These are phyloP conservation scores for Antitrichia curtipendula DNA, from an alignment of 225 moss, liverwort and hornwort genomes.

Conservation along the genomic window DNA sequence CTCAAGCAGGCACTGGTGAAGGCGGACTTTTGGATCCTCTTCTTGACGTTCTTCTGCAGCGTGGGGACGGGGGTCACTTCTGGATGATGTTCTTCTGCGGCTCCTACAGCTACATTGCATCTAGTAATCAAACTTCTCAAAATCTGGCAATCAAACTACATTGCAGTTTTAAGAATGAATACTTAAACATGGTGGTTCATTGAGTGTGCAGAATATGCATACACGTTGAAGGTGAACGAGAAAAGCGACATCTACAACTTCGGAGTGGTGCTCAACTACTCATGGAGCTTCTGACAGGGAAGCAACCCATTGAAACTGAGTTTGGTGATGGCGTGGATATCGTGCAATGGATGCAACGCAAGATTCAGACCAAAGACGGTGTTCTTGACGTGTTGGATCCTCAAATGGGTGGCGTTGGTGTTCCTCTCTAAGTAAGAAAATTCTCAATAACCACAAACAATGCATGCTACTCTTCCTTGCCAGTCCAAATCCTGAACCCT, in stretches of 20 bases:
- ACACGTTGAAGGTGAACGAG: slow-evolving; percentile 91
- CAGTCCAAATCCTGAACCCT: not conserved
- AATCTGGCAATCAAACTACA: not conserved
- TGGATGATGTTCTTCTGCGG: too few species aligned
- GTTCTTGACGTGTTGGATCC: slow-evolving; percentile 75
- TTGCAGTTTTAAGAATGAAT: not conserved
- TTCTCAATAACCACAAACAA: not conserved
- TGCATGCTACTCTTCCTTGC: not conserved
- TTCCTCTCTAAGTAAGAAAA: slow-evolving; percentile 50
- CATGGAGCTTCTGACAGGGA: slow-evolving; percentile 89
- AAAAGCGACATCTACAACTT: slow-evolving; percentile 98
- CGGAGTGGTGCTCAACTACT: slow-evolving; percentile 88
- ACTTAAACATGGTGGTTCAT: not conserved
- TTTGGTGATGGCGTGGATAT: slow-evolving; percentile 95
- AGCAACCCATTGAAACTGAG: slow-evolving; percentile 78
- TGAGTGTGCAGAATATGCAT: slow-evolving; percentile 61
- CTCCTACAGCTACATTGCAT: slow-evolving; percentile 86
- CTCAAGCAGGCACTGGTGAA: too few species aligned
- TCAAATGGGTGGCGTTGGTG: slow-evolving; percentile 55
- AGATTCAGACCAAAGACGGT: slow-evolving; percentile 82
- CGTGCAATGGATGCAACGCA: slow-evolving; percentile 88
- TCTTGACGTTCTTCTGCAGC: too few species aligned
- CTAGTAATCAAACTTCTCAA: slow-evolving; percentile 14
- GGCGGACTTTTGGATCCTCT: too few species aligned
- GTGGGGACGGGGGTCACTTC: too few species aligned